Evolutionary conservation across 441 rosid species (phyloP).

Genomic region (Jatropha podagrica): DNA sequence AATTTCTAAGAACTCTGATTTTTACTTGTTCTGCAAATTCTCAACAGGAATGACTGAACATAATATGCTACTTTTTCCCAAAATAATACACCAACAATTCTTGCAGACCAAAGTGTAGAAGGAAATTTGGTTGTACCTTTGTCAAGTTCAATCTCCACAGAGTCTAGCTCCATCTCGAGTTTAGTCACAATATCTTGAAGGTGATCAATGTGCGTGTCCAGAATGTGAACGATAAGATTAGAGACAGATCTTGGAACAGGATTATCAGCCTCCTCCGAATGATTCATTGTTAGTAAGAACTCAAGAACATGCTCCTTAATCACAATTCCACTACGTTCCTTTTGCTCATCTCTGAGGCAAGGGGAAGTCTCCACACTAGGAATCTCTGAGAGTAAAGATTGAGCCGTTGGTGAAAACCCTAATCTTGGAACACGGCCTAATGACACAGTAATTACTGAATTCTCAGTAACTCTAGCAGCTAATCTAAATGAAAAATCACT

Average conservation of each 20-base stretch:
- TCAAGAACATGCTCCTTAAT: slow-evolving; percentile 95
- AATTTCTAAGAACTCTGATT: background rate
- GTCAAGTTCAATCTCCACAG: slow-evolving; percentile 87
- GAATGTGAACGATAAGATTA: slow-evolving; percentile 79
- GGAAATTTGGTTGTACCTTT: slow-evolving; percentile 47
- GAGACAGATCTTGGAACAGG: slow-evolving; percentile 87
- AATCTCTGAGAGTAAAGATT: slow-evolving; percentile 84
- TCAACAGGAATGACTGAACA: background rate
- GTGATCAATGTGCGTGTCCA: slow-evolving; percentile 91
- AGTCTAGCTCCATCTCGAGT: slow-evolving; percentile 85
- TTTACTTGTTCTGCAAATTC: background rate
- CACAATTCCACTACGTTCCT: slow-evolving; percentile 63
- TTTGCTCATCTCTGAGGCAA: slow-evolving; percentile 41
- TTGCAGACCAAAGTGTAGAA: background rate
- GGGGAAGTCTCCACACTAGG: slow-evolving; percentile 78
- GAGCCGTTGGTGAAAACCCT: slow-evolving; percentile 76
- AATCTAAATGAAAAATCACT: slow-evolving; percentile 78
- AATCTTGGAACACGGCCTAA: slow-evolving; percentile 87
- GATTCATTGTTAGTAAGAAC: slow-evolving; percentile 88
- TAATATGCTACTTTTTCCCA: background rate
- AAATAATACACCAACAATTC: slow-evolving; percentile 1
- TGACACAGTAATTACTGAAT: slow-evolving; percentile 87
- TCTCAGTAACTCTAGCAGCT: slow-evolving; percentile 84
- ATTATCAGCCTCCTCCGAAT: slow-evolving; percentile 98
- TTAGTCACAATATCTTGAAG: slow-evolving; percentile 84